These are phyloP conservation scores for Malus hybrid DNA, from an alignment of 331 rosid genomes.

Conservation along the genomic window DNA sequence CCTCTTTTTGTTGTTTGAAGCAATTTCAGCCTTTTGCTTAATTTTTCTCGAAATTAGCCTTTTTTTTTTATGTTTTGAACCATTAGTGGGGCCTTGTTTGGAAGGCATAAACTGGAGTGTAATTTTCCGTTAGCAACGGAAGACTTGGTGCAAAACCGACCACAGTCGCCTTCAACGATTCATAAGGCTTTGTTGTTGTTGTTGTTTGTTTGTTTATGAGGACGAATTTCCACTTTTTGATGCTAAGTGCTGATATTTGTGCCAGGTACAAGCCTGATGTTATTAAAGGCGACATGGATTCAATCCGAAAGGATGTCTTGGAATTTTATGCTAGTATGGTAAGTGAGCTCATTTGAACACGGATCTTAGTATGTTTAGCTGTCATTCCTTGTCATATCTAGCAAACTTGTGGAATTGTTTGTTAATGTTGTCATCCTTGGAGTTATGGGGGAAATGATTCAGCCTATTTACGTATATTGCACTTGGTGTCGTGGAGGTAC, in stretches of 20 bases:
- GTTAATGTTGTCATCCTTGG: neutral
- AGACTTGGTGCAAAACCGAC: too few species aligned
- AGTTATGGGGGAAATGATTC: neutral
- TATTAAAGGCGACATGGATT: slow-evolving; percentile 93
- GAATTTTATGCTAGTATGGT: slow-evolving; percentile 62
- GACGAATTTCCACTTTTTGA: neutral
- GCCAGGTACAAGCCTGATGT: slow-evolving; percentile 83
- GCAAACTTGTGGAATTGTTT: neutral
- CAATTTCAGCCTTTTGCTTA: neutral
- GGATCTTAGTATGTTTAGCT: neutral
- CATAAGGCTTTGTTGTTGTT: too few species aligned
- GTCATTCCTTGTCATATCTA: neutral
- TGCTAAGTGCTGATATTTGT: slow-evolving; percentile 18
- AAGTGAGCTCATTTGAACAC: neutral
- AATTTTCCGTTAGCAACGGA: neutral
- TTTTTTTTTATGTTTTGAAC: neutral
- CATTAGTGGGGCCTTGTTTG: neutral
- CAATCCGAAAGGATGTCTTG: slow-evolving; percentile 69
- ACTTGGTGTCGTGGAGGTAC: neutral
- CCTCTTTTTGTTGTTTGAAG: neutral
- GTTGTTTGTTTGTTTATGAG: too few species aligned
- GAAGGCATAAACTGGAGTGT: neutral
- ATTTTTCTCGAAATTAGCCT: neutral
- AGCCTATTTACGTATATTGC: neutral
- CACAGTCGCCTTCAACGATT: too few species aligned